Evolutionary conservation across 768 basidiomycete genomes (phyloP).

Genomic region (Mycena crocata): DNA sequence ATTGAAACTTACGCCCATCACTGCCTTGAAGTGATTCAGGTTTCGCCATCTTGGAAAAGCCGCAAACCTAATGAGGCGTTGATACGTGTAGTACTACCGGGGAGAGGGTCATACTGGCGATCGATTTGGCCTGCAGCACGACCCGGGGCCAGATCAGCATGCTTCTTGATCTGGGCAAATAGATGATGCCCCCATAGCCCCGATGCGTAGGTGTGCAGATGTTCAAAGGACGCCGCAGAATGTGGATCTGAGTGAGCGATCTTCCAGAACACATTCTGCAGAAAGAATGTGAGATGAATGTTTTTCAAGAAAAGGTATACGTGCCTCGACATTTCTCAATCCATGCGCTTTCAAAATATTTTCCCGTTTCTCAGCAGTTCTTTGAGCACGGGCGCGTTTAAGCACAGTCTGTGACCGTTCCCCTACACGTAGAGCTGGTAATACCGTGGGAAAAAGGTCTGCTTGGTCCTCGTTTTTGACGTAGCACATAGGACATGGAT

Average conservation of each 20-base stretch:
- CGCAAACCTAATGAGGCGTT: slow-evolving; percentile 40
- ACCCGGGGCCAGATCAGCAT: slow-evolving; percentile 28
- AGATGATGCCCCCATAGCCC: slow-evolving; percentile 41
- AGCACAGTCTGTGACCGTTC: slow-evolving; percentile 28
- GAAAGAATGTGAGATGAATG: neutral
- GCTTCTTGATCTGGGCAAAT: slow-evolving; percentile 38
- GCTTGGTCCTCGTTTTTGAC: slow-evolving; percentile 43
- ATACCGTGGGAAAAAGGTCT: slow-evolving; percentile 32
- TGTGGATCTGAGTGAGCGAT: slow-evolving; percentile 48
- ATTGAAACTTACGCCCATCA: slow-evolving; percentile 42
- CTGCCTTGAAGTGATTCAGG: slow-evolving; percentile 44
- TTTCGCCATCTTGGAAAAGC: slow-evolving; percentile 47
- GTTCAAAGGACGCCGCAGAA: slow-evolving; percentile 49
- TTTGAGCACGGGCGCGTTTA: slow-evolving; percentile 22
- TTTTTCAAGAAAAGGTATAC: slow-evolving; percentile 5
- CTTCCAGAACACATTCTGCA: slow-evolving; percentile 58
- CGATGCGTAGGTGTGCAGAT: slow-evolving; percentile 45
- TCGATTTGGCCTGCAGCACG: slow-evolving; percentile 32
- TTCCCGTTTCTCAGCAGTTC: slow-evolving; percentile 28
- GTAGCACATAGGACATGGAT: slow-evolving; percentile 53
- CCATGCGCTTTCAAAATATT: slow-evolving; percentile 35
- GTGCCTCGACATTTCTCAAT: slow-evolving; percentile 38
- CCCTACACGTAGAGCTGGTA: slow-evolving; percentile 24
- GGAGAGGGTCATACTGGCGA: slow-evolving; percentile 33
- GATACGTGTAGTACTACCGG: slow-evolving; percentile 10